Percentiles rank a stretch among this genome's conserved stretches.
Conservation (phyloP, 176 grass and related monocot species). For the Elymus sibiricus region DNA sequence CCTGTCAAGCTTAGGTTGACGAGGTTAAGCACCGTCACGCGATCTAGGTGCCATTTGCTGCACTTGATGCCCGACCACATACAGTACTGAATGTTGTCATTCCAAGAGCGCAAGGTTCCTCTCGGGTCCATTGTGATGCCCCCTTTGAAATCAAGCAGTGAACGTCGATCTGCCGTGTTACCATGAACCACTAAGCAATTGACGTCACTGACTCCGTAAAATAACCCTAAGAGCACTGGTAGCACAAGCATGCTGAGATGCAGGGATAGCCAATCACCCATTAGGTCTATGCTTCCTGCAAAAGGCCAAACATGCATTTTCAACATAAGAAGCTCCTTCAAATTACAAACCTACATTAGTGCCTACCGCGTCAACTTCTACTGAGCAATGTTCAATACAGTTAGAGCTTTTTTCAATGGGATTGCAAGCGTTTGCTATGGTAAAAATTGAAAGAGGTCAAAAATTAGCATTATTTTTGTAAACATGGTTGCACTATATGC, state of each 20-base stretch:
- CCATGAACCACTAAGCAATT: background rate
- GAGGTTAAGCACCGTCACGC: background rate
- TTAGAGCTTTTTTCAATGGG: too few species aligned
- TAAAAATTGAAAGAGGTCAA: too few species aligned
- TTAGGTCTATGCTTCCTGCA: background rate
- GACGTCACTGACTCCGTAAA: background rate
- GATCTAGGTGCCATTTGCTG: background rate
- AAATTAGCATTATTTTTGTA: too few species aligned
- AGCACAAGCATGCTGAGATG: background rate
- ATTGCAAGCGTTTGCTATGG: too few species aligned
- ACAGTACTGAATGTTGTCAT: background rate
- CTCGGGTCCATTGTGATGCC: background rate
- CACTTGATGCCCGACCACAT: background rate
- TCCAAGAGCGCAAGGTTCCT: background rate
- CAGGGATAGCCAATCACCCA: background rate
- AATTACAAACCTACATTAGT: too few species aligned
- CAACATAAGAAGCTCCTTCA: too few species aligned
- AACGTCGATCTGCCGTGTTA: background rate
- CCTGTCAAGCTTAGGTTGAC: background rate
- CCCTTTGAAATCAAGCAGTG: background rate
- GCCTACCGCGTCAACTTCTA: too few species aligned
- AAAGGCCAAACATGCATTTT: background rate
- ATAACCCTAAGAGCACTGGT: background rate
- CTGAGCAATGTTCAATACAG: too few species aligned
- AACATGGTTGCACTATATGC: too few species aligned